phyloP scores from a whole-genome alignment of 257 asterid genomes.

The Lycium ferocissimum region DNA sequence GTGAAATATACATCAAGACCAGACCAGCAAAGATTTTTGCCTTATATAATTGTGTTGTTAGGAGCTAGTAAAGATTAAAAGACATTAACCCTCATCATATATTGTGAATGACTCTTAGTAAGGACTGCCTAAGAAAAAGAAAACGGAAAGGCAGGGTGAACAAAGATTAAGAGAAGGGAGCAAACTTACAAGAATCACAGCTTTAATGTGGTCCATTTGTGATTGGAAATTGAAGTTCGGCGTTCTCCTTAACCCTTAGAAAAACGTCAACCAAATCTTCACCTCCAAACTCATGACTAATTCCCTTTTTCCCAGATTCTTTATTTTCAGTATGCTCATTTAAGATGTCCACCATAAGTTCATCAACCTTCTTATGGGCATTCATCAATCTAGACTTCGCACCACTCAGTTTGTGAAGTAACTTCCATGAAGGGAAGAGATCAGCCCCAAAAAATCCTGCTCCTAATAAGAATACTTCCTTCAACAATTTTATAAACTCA shows the following conservation, averaged over 20 bases:
- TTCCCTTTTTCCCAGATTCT: no score
- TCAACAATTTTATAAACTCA: not conserved
- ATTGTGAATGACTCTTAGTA: no score
- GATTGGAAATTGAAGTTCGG: not conserved
- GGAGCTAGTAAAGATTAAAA: no score
- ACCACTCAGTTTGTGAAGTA: not conserved
- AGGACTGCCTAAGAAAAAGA: no score
- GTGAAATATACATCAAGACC: no score
- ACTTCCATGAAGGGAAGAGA: not conserved
- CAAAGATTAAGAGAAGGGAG: not conserved
- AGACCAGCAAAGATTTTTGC: no score
- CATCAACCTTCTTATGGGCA: not conserved
- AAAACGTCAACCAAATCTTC: slow-evolving; percentile 14
- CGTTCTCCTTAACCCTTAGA: not conserved
- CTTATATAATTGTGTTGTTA: no score
- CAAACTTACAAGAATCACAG: not conserved
- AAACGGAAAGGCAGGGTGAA: no score
- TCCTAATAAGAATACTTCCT: not conserved
- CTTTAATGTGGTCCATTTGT: not conserved
- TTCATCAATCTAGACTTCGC: not conserved
- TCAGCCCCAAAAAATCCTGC: not conserved
- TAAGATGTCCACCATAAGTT: no score
- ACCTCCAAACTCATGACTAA: no score
- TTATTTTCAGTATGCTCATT: no score
- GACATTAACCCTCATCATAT: no score